Base-by-base conservation (phyloP, 2,329 filamentous ascomycete genomes). In the Tolypocladium cylindrosporum region DNA sequence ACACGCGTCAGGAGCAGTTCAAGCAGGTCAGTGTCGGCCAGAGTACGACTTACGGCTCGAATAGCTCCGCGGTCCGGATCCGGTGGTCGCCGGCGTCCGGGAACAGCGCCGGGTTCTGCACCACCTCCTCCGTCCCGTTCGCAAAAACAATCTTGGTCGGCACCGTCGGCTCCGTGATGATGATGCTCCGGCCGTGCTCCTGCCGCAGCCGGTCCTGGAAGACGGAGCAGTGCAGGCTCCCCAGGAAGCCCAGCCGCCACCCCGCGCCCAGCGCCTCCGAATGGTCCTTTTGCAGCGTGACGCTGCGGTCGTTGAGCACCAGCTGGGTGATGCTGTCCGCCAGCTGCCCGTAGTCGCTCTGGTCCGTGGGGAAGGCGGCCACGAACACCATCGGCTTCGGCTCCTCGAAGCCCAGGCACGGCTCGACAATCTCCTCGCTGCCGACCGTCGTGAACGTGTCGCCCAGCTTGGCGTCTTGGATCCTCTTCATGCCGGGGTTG, bases 341-440 rank as follows among this genome's bases (percentile, higher is more conserved):
- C 4, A 99, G 77, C 67, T 91, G 89, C 50, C 84, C 82, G 68
- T 96, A 93, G 71, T 96, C 90, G 65, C 86, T 79, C 64, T 96
- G 91, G 67, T 99, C 92, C 0, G 92, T 91, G 0, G 94, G 94
- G 66, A 96, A 99, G 0, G 94, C 94, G 1, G 93, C 92, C 4
- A 99, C 94, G 65, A 99, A 99, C 5, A 99, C 94, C 94, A 99
- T 99, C 7, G 92, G 89, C 72, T 99, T 96, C 1, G 94, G 93
- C 71, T 99, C 94, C 69, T 96, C 93, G 61, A 99, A 99, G 2
- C 93, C 94, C 0, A 91, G 91, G 57, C 92, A 87, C 14, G 90
- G 86, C 70, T 92, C 81, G 2, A 99, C 91, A 0, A 80, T 68
- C 59, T 84, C 83, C 73, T 96, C 90, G 27, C 78, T 85, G 2